These are phyloP conservation scores for Lactuca saligna DNA, from an alignment of 129 eudicot genomes.

Conservation along the genomic window DNA sequence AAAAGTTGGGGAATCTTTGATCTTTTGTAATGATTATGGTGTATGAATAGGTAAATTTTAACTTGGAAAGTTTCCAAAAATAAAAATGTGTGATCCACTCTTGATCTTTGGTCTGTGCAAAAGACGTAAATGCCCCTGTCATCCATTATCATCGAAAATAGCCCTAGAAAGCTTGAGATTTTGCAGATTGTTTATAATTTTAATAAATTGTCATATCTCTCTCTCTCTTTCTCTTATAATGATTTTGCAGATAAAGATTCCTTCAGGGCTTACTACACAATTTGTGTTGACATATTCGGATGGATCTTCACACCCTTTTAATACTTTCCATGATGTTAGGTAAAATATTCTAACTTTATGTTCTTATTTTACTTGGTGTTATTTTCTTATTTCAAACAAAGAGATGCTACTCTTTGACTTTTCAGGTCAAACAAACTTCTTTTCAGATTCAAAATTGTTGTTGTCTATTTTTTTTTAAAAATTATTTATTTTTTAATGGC, in stretches of 20 bases:
- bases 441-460: not conserved
- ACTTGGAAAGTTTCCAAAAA: not conserved
- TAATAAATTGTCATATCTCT: conserved; percentile 7
- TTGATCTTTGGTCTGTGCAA: not conserved
- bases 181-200: not conserved
- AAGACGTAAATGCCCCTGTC: not conserved
- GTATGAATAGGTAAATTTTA: not conserved
- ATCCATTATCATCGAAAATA: too few species aligned
- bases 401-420: conserved; percentile 15
- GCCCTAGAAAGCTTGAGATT: not conserved
- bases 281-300: conserved; percentile 69
- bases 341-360: conserved; percentile 27
- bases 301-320: conserved; percentile 83
- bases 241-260: conserved; percentile 78
- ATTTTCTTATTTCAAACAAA: conserved; percentile 5
- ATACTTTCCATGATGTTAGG: conserved; percentile 73
- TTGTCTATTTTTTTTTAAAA: not conserved
- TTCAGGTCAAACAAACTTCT: conserved; percentile 5
- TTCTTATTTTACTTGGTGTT: conserved; percentile 14
- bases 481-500: not conserved
- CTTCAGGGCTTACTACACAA: conserved; percentile 70
- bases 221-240: conserved; percentile 12
- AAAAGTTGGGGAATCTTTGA: not conserved
- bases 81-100: not conserved
- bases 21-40: too few species aligned